Evolutionary conservation across 768 basidiomycete genomes (phyloP).

Genomic region (Tricholoma terreum): DNA sequence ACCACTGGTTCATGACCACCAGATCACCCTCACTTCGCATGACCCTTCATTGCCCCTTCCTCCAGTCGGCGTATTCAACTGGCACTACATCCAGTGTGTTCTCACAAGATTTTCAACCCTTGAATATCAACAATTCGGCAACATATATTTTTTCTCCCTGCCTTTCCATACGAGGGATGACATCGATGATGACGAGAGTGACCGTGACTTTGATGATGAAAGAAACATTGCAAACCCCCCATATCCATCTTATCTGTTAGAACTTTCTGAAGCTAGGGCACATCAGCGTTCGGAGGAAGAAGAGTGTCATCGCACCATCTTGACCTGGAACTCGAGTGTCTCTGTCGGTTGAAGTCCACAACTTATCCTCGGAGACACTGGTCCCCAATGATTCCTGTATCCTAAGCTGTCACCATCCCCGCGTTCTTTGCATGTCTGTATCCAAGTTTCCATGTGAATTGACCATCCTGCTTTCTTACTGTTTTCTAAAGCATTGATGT

Average conservation of each 20-base stretch:
- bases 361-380: too few relatives aligned
- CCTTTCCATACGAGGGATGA: slow-evolving; percentile 15
- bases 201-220: slow-evolving; percentile 17
- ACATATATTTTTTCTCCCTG: slow-evolving; percentile 8
- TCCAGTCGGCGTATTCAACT: slow-evolving; percentile 4
- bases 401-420: too few relatives aligned
- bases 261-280: slow-evolving; percentile 14
- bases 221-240: slow-evolving; percentile 17
- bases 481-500: too few relatives aligned
- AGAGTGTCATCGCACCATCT: slow-evolving; percentile 2
- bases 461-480: too few relatives aligned
- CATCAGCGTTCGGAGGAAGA: slow-evolving; percentile 4
- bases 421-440: too few relatives aligned
- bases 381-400: too few relatives aligned
- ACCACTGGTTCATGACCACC: slow-evolving; percentile 12
- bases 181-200: slow-evolving; percentile 10
- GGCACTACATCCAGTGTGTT: slow-evolving; percentile 20
- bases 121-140: slow-evolving; percentile 10
- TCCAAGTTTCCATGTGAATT: too few relatives aligned
- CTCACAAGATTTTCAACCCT: slow-evolving; percentile 15
- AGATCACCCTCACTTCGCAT: slow-evolving; percentile 10
- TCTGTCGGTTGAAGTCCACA: background rate
- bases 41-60: slow-evolving; percentile 11
- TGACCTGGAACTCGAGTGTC: background rate
- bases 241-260: slow-evolving; percentile 17